Conservation (phyloP, 202 grass and related monocot species). For the Saccharum hybrid region DNA sequence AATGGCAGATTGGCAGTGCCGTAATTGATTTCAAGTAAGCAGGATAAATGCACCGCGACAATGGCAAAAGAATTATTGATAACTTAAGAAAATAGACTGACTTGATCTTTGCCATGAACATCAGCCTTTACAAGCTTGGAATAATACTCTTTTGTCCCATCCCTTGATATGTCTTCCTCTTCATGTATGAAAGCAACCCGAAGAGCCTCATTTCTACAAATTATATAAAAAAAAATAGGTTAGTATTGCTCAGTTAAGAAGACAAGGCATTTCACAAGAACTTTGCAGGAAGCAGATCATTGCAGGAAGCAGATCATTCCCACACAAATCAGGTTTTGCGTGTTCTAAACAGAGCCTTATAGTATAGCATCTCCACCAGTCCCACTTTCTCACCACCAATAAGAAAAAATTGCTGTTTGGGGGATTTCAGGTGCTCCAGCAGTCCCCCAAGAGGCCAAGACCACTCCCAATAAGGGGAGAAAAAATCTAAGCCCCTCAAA, state of each 20-base stretch:
- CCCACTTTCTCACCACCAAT: background rate
- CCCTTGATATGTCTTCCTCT: conserved; percentile 53
- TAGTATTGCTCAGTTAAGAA: conserved; percentile 11
- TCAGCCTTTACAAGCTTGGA: conserved; percentile 97
- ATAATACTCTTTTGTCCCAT: conserved; percentile 79
- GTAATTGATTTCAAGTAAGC: conserved; percentile 3
- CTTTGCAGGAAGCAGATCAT: background rate
- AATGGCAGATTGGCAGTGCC: background rate
- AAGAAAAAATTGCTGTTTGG: background rate
- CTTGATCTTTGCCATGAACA: conserved; percentile 94
- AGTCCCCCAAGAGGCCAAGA: background rate
- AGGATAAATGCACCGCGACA: conserved; percentile 11
- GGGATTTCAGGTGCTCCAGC: background rate
- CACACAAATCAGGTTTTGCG: background rate
- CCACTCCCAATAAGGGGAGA: background rate
- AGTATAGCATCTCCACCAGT: background rate
- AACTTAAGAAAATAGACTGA: conserved; percentile 44
- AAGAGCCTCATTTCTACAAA: conserved; percentile 91
- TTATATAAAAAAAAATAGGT: conserved; percentile 38
- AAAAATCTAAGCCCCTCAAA: background rate
- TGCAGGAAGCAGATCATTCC: too few relatives aligned
- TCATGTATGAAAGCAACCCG: conserved; percentile 98
- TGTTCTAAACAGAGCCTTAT: background rate
- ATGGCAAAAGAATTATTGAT: conserved; percentile 20
- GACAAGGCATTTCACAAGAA: conserved; percentile 7